These are phyloP conservation scores for Lobosporangium transversale DNA, from an alignment of 192 early-diverging fungal species.

Conservation along the genomic window DNA sequence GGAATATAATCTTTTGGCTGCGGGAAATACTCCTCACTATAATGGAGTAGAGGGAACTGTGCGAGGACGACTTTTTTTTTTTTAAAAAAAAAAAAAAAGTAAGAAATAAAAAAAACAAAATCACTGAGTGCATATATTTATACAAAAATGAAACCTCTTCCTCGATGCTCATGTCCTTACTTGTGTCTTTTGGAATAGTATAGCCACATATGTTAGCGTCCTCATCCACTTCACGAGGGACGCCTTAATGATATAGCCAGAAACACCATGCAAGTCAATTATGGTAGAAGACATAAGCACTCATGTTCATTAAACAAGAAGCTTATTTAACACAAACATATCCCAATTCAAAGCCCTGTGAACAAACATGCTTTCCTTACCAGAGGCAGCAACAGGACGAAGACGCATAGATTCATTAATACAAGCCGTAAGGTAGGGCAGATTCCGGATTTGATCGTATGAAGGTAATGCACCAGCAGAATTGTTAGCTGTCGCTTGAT, in stretches of 20 bases:
- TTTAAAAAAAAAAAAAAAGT: not conserved
- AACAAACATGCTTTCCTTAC: no score
- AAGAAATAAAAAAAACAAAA: not conserved
- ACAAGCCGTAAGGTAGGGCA: conserved; percentile 61
- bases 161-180: no score
- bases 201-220: conserved; percentile 54
- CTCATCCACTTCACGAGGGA: conserved; percentile 42
- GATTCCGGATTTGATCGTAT: conserved; percentile 57
- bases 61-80: conserved; percentile 24
- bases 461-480: conserved; percentile 15
- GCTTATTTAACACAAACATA: no score
- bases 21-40: conserved; percentile 26
- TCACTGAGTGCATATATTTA: not conserved
- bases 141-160: no score
- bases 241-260: conserved; percentile 6
- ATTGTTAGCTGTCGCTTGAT: conserved; percentile 28
- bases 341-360: no score
- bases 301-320: no score
- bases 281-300: no score
- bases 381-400: conserved; percentile 52
- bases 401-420: conserved; percentile 67
- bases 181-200: conserved; percentile 55
- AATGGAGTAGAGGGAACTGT: conserved; percentile 18
- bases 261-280: not conserved
- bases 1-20: conserved; percentile 21